A percentile compares a stretch with the other conserved stretches of the same genome.
These are phyloP conservation scores for Gastrolobium bilobum DNA, from an alignment of 306 rosid species.

Conservation along the genomic window DNA sequence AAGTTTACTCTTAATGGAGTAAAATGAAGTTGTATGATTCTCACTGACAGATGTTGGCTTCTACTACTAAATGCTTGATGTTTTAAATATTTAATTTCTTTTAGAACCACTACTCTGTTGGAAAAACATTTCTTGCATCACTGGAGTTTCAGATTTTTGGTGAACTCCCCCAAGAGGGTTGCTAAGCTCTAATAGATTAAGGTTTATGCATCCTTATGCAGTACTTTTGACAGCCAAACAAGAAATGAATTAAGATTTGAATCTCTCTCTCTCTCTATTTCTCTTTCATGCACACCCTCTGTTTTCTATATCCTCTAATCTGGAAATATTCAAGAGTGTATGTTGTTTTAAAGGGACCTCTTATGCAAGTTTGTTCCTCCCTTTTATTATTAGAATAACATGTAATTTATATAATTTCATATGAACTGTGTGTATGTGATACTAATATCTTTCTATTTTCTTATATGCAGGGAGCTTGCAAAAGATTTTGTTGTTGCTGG, in stretches of 20 bases:
- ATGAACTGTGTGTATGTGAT: slow-evolving; percentile 2
- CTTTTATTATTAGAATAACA: slow-evolving; percentile 32
- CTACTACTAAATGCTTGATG: neutral
- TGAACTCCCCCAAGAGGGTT: neutral
- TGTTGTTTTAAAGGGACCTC: slow-evolving; percentile 27
- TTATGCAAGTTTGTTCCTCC: slow-evolving; percentile 25
- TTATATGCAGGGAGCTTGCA: slow-evolving; percentile 86
- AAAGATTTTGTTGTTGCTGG: slow-evolving; percentile 99
- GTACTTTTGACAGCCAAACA: neutral
- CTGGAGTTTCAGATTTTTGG: neutral
- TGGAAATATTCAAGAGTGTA: slow-evolving; percentile 11
- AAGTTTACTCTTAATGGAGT: no score
- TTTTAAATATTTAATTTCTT: neutral
- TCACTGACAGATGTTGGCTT: no score
- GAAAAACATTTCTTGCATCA: neutral
- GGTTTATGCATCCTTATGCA: slow-evolving; percentile 16
- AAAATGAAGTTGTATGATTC: no score
- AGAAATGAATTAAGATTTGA: neutral
- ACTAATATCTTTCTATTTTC: slow-evolving; percentile 22
- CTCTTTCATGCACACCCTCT: neutral
- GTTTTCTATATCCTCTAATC: slow-evolving; percentile 28
- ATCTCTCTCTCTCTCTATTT: neutral
- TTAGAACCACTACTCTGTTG: neutral
- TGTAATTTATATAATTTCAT: slow-evolving; percentile 3
- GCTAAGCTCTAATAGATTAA: neutral